Evolutionary conservation across 2,329 filamentous ascomycete genomes (phyloP), one percentile per base, ranked within the genome.

Genomic region (Neoascochyta sp.): DNA sequence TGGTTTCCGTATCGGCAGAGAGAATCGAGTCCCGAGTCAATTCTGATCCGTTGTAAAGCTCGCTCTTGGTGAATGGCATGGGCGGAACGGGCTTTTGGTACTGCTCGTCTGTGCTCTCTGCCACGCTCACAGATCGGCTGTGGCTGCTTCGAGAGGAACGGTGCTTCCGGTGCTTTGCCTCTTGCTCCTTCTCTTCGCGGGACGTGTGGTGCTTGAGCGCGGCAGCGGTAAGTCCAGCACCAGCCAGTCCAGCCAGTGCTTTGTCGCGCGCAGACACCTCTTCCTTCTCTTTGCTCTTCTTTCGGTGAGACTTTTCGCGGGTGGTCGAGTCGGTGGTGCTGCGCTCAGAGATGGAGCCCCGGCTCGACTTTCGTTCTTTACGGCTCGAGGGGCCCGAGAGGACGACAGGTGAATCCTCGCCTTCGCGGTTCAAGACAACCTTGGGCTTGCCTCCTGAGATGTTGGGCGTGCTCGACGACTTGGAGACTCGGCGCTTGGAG

Each of bases 21-120:
- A 92, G 66, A 31, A 96, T 86, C 0, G 90, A 95, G 10, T 83
- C 83, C 47, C 90, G 76, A 0, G 90, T 96, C 32, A 95, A 64
- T 29, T 95, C 89, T 0, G 90, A 94, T 22, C 84, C 78, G 16
- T 33, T 28, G 44, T 86, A 83, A 34, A 94, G 77, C 33, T 87
- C 86, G 62, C 89, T 95, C 62, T 84, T 82, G 41, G 95, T 73
- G 24, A 60, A 53, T 3, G 90, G 90, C 82, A 95, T 87, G 5
- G 86, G 86, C 5, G 88, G 83, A 9, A 85, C 76, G n/a, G 45
- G 35, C 25, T 49, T 47, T 62, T 69, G 36, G 75, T 73, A 51
- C 15, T 39, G 36, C 75, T 75, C 50, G 31, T 77, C 75, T 3
- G 68, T 46, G 24, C 63, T 77, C 36, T 79, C 76, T 16, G 75